Base-by-base conservation (phyloP, 2,329 filamentous ascomycete genomes). In the Westerdykella ornata region DNA sequence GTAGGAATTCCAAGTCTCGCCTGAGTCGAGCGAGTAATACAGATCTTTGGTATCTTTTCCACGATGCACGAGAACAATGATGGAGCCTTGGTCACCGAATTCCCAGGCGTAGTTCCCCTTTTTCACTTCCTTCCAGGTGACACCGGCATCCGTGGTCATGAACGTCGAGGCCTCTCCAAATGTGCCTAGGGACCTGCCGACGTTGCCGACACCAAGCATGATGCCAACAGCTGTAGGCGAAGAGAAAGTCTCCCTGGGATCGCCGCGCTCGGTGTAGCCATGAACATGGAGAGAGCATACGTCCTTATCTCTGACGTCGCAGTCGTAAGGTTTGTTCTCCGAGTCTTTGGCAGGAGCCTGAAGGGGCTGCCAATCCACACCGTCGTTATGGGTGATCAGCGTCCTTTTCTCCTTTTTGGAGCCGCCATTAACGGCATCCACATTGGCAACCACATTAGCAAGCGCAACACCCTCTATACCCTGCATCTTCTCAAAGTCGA, bases 371-470 rank as follows among this genome's bases (percentile, higher is more conserved):
- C 92, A 98, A 60, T 89, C 80, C 0, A 85, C 85, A 26, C 90
- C 92, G 60, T 98, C 92, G 57, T 96, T 97, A 69, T 98, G 92
- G 1, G 88, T 95, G 58, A 98, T 96, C 72, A 85, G 82, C 29
- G 87, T 92, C 65, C 88, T 87, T 37, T 96, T 74, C 60, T 81
- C 82, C 74, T 98, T 98, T 32, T 75, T 72, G 16, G 76, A 73
- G 14, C 81, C 81, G 34, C 75, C 72, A 38, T 78, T 71, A 11
- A 78, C 72, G 22, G 82, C 79, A 26, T 84, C 72, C 18, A 75
- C 68, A 57, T 97, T 97, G 36, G 77, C 73, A 14, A 98, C 87
- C 6, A 86, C 71, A 57, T 98, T 98, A 59, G 88, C 86, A 49
- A 98, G 66, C 13, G 82, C 81, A 38, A 98, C 87, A 33, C 92